Evolutionary conservation across 495 filamentous ascomycete species (phyloP).

Genomic region (Daldinia caldariorum): DNA sequence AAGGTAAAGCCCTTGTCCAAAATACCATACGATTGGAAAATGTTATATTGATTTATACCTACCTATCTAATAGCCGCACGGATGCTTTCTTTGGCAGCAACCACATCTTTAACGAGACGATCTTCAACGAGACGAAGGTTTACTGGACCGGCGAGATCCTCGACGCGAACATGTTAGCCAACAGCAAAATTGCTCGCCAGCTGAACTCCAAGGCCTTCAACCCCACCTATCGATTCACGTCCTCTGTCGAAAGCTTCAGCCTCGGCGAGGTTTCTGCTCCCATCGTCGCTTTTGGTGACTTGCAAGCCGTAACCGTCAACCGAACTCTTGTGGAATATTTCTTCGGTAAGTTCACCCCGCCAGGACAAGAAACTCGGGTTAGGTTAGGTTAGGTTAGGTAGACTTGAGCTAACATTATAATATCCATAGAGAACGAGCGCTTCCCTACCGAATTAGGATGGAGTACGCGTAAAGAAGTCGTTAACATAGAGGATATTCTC

Average conservation of each 20-base stretch:
- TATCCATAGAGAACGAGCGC: constrained; percentile 34
- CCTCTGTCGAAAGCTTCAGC: constrained; percentile 50
- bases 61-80: constrained; percentile 43
- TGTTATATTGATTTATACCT: background rate
- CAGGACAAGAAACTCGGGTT: no score
- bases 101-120: constrained; percentile 56
- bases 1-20: constrained; percentile 46
- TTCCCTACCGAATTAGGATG: constrained; percentile 34
- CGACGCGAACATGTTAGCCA: constrained; percentile 52
- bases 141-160: constrained; percentile 53
- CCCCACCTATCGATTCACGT: constrained; percentile 52
- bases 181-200: constrained; percentile 56
- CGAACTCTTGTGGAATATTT: constrained; percentile 54
- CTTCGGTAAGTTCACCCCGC: constrained; percentile 51
- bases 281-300: constrained; percentile 58
- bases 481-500: constrained; percentile 9
- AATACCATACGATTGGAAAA: background rate
- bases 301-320: constrained; percentile 47
- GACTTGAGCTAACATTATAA: constrained; percentile 2
- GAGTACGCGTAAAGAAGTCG: constrained; percentile 1
- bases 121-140: constrained; percentile 52
- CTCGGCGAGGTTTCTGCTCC: constrained; percentile 57
- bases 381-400: background rate
- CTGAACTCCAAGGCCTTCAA: constrained; percentile 53
- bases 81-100: constrained; percentile 59